phyloP scores from a whole-genome alignment of 331 rosid species.

The Dryas integrifolia region DNA sequence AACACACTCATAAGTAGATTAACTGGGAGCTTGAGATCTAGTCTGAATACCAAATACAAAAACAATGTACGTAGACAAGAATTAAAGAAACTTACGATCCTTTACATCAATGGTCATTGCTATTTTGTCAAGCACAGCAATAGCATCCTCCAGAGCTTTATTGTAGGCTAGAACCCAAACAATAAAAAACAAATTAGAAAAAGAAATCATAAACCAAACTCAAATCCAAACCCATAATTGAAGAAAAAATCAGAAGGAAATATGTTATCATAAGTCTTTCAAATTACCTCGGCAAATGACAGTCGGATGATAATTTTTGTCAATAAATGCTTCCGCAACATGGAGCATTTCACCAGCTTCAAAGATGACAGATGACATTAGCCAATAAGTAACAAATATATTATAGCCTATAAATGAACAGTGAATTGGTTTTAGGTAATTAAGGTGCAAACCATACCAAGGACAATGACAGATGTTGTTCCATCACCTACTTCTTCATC shows the following conservation, averaged over 20 bases:
- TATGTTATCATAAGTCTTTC: neutral
- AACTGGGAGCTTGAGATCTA: neutral
- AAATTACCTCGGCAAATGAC: conserved; percentile 91
- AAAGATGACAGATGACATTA: neutral
- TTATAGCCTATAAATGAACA: neutral
- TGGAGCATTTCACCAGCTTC: conserved; percentile 99
- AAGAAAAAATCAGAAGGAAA: conserved; percentile 14
- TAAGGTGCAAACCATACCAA: conserved; percentile 50
- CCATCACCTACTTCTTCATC: conserved; percentile 99
- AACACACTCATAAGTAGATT: neutral
- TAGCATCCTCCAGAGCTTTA: conserved; percentile 95
- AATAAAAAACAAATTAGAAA: conserved; percentile 7
- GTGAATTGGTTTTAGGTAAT: neutral
- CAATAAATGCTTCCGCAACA: conserved; percentile 93
- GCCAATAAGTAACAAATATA: neutral
- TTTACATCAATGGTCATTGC: conserved; percentile 74
- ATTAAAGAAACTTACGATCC: conserved; percentile 63
- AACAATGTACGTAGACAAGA: neutral
- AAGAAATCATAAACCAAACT: neutral
- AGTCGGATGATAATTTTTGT: conserved; percentile 79
- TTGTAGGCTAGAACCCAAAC: conserved; percentile 62
- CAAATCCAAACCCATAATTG: neutral
- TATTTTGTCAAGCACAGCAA: conserved; percentile 85
- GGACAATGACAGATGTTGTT: conserved; percentile 94
- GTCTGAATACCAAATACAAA: neutral